Percentiles rank a stretch among this genome's conserved stretches.
Evolutionary conservation across 2,329 filamentous ascomycete species (phyloP).

Genomic region (Cladosporium sp.): DNA sequence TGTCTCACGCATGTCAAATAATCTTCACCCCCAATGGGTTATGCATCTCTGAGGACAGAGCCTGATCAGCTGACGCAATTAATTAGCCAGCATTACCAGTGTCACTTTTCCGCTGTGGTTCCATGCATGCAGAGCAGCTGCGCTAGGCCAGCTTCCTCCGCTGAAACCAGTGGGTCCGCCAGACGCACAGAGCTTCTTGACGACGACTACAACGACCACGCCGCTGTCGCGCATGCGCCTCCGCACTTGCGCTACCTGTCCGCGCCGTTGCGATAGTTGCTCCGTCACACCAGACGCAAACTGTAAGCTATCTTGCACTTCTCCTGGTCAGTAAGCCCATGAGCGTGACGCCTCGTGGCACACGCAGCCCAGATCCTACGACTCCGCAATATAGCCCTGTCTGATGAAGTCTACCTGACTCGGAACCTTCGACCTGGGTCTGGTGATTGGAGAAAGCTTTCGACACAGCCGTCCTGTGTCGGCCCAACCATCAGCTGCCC

Average conservation of each 20-base stretch:
- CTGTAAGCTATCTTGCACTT: conserved; percentile 6
- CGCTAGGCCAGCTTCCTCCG: conserved; percentile 16
- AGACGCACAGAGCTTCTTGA: conserved; percentile 12
- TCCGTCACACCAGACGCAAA: conserved; percentile 4
- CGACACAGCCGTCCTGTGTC: background rate
- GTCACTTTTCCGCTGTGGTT: conserved; percentile 13
- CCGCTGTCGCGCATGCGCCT: conserved; percentile 10
- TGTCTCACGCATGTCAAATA: background rate
- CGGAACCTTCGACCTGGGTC: conserved; percentile 5
- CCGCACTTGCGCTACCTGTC: conserved; percentile 12
- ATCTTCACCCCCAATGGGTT: background rate
- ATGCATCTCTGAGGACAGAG: background rate
- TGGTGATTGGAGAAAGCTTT: conserved; percentile 7
- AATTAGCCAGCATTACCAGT: conserved; percentile 14
- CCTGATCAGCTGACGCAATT: background rate
- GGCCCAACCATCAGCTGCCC: background rate
- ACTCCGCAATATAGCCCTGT: conserved; percentile 17
- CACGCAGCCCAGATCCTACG: conserved; percentile 4
- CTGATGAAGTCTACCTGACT: conserved; percentile 9
- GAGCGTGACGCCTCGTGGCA: conserved; percentile 1
- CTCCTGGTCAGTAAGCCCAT: background rate
- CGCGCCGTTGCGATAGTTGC: background rate
- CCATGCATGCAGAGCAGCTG: conserved; percentile 15
- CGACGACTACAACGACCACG: conserved; percentile 5
- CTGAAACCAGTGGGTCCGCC: conserved; percentile 13